Percentiles rank a stretch among this genome's conserved stretches.
Conservation (phyloP, 1,139 yeast genomes). For the Torulaspora globosa region DNA sequence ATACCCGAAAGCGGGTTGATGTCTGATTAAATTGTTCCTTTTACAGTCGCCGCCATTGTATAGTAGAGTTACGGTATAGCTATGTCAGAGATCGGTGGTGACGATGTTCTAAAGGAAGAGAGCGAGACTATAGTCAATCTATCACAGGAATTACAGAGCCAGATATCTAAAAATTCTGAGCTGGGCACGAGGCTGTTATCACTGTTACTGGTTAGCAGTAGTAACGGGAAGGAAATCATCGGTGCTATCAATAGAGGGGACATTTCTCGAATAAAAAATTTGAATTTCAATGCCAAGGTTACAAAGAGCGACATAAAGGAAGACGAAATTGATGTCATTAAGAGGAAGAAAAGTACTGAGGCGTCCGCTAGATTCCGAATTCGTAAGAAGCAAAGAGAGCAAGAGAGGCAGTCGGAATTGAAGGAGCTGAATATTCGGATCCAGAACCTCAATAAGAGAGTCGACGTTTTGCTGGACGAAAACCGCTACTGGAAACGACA, state of each 20-base stretch:
- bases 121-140: conserved; percentile 8
- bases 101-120: conserved; percentile 2
- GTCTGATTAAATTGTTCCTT: too few relatives aligned
- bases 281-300: conserved; percentile 11
- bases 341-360: conserved; percentile 31
- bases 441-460: conserved; percentile 23
- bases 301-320: conserved; percentile 1
- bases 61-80: too few relatives aligned
- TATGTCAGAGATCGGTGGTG: conserved; percentile 3
- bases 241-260: conserved; percentile 28
- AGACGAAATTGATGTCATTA: conserved; percentile 14
- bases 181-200: conserved; percentile 33
- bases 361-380: conserved; percentile 35
- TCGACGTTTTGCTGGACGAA: conserved; percentile 27
- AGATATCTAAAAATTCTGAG: conserved; percentile 31
- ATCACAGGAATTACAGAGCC: conserved; percentile 20
- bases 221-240: conserved; percentile 31
- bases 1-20: too few relatives aligned
- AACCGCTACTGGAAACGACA: conserved; percentile 31
- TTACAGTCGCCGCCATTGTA: too few relatives aligned
- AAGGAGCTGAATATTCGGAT: conserved; percentile 25
- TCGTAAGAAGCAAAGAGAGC: conserved; percentile 30
- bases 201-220: conserved; percentile 31
- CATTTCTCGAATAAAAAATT: conserved; percentile 5
- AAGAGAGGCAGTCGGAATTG: conserved; percentile 25